Evolutionary conservation across 495 filamentous ascomycete species (phyloP), one percentile per base, ranked within the genome.

Genomic region (Evernia prunastri): DNA sequence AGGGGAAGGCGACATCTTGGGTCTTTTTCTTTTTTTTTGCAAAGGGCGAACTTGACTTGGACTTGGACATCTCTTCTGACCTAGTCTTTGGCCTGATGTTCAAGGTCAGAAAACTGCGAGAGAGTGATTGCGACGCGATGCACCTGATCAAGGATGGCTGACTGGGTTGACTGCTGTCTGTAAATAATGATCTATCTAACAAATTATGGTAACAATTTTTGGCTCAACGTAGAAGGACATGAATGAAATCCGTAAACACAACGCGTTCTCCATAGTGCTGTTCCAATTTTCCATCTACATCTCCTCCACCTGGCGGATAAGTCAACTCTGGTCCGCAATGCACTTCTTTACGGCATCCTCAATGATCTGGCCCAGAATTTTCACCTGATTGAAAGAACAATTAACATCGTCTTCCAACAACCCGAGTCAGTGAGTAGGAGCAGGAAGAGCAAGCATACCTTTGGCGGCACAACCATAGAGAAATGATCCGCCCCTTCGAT

Each of bases 401-500:
- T 51, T 15, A 51, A 25, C 12, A 12, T 51, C 47, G 15, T 29
- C 3, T 15, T 51, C 25, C 0, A 51, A 51, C 1, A 27, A 13
- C 1, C 3, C 23, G 13, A 47, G n/a, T 7, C 12, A 37, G 36
- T 4, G 10, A 12, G 23, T 0, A 51, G 7, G 4, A 51, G 47
- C 10, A 20, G 9, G 23, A 51, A 6, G 25, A 51, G 47, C 7
- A 51, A 51, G 78, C 79, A 72, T 72, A 83, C 81, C 63, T 79
- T 63, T 27, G 80, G 74, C 63, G 78, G 81, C 63, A 82, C 80
- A 79, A 89, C 86, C 85, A 88, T 87, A 1, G 81, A 82, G 72
- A 87, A 87, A 70, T 89, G 86, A 68, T 88, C 86, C 2, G 79
- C 79, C 79, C 86, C 86, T 68, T 85, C 82, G 25, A 75, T 72